Base-by-base conservation (phyloP, 352 stramenopile genomes). In the Pythium graminicola region DNA sequence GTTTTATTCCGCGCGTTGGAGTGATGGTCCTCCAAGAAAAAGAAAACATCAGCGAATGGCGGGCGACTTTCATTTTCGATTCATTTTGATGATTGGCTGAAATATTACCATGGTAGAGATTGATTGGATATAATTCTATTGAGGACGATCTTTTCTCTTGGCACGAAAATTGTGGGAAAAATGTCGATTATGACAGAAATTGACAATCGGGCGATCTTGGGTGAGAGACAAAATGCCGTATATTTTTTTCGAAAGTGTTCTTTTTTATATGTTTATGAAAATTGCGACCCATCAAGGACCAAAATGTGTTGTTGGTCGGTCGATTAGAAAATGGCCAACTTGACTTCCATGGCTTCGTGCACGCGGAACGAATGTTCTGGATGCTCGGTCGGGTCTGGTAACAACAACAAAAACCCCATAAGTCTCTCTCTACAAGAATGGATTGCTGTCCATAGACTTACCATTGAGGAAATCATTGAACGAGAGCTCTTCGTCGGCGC, bases 281-380 rank as follows among this genome's bases (percentile, higher is more conserved):
- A n/a, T n/a, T n/a, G n/a, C n/a, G n/a, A n/a, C n/a, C n/a, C n/a
- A n/a, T n/a, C n/a, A n/a, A n/a, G n/a, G n/a, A n/a, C n/a, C n/a
- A n/a, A n/a, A n/a, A n/a, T n/a, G n/a, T n/a, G n/a, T n/a, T n/a
- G 9, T 36, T 14, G 31, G 9, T 36, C 14, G 20, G 22, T 17
- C 9, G 40, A 52, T 85, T 85, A 93, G 70, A 93, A 93, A 64
- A 93, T 91, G 54, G 76, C 71, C 39, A 93, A 69, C 73, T 93
- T 93, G 57, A 93, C 83, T 70, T 93, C 83, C 81, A 93, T 93
- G 40, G 81, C 79, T 40, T 91, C 81, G 65, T 93, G 83, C 9
- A 93, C 80, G 56, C 76, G 76, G 73, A 91, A 93, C 42, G 64
- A 69, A 65, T 79, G 77, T 60, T 89, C 80, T 24, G 79, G 79